Evolutionary conservation across 2,329 filamentous ascomycete species (phyloP), one percentile per base, ranked within the genome.

Genomic region (Phaeoacremonium minimum): DNA sequence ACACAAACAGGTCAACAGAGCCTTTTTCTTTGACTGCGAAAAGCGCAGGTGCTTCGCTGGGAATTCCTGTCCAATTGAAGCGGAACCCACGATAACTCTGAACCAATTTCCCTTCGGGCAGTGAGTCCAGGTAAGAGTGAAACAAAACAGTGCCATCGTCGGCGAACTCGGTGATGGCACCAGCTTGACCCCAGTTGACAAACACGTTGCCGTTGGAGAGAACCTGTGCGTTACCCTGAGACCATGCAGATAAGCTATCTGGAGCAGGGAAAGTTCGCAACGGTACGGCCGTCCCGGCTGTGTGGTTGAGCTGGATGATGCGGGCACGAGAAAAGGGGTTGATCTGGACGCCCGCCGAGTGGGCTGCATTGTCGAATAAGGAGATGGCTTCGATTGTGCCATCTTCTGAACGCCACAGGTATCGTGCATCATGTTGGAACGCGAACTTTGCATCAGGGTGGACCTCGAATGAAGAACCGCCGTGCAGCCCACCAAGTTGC

Each of bases 331-430:
- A 45, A 9, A 26, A 36, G 1, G 41, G 40, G 29, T 36, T 30
- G 8, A 34, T 35, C n/a, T 36, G 31, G 9, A 38, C 19, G 58
- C 15, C 35, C 8, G 7, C 13, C 18, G 32, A 18, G 14, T 39
- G 33, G 3, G 42, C 42, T 4, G 58, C 63, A 51, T 79, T 77
- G 46, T 76, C 71, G 45, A 69, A 78, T 34, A 79, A 58, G 5
- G 69, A 71, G 38, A 78, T 61, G 7, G 69, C 50, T 8, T 73
- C 73, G 35, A 72, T 63, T n/a, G n/a, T n/a, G n/a, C n/a, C n/a
- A 3, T 52, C 52, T 32, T 69, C 61, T 11, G 48, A 35, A 15
- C 58, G 51, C 41, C 50, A 41, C 8, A 71, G 51, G 46, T 66
- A 73, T 35, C 64, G 64, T 0, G 69, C 71, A 43, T 77, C 61